Conservation (phyloP, 352 stramenopile species). For the Globisporangium carolinianum region DNA sequence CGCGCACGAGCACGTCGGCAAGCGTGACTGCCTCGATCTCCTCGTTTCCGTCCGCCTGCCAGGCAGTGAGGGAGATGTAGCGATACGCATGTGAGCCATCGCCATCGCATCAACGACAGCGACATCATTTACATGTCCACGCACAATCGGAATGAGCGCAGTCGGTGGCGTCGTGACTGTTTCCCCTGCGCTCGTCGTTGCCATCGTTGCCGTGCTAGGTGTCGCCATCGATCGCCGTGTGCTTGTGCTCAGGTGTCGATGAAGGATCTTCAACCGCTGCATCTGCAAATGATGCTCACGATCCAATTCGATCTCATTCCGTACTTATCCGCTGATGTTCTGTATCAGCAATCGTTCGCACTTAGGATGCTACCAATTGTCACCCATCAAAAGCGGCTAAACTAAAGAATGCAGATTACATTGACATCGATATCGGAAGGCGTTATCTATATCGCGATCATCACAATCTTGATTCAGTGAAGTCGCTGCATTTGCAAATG, state of each 20-base stretch:
- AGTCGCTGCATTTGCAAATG: too few species aligned
- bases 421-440: too few species aligned
- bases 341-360: not conserved
- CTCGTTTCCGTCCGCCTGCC: slow-evolving; percentile 70
- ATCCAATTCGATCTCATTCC: too few species aligned
- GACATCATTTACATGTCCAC: not conserved
- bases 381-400: too few species aligned
- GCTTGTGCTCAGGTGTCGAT: slow-evolving; percentile 2
- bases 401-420: too few species aligned
- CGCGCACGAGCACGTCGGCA: slow-evolving; percentile 63
- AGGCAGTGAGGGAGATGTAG: too few species aligned
- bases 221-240: slow-evolving; percentile 5
- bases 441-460: too few species aligned
- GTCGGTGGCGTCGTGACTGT: slow-evolving; percentile 5
- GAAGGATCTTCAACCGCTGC: slow-evolving; percentile 1
- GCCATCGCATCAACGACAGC: too few species aligned
- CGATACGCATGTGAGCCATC: too few species aligned
- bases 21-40: slow-evolving; percentile 79
- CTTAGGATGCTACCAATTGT: not conserved
- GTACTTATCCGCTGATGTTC: too few species aligned
- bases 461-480: too few species aligned
- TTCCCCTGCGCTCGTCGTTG: not conserved
- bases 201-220: not conserved
- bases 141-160: slow-evolving; percentile 27
- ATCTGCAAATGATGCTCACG: not conserved